These are phyloP conservation scores for Wallacemonas collosoma DNA, from an alignment of 208 protist species.

Conservation along the genomic window DNA sequence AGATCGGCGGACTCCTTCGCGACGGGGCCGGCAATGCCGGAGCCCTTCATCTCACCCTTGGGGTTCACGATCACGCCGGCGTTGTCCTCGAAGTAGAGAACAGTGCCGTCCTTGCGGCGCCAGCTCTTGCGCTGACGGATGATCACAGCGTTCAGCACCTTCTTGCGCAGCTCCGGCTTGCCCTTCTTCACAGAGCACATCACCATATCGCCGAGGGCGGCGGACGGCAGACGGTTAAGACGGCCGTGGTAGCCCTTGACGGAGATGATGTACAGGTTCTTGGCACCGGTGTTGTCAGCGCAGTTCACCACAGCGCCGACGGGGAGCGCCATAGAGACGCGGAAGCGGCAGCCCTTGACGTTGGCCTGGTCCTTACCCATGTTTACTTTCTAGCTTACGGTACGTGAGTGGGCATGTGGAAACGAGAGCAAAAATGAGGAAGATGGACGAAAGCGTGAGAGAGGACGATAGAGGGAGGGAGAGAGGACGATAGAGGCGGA, in stretches of 20 bases:
- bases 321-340: constrained; percentile 98
- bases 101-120: constrained; percentile 98
- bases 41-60: constrained; percentile 99
- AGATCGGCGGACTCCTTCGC: constrained; percentile 99
- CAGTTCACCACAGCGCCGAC: constrained; percentile 99
- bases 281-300: constrained; percentile 99
- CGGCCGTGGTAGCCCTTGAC: constrained; percentile 98
- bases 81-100: constrained; percentile 99
- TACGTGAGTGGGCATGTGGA: constrained; percentile 7
- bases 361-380: constrained; percentile 93
- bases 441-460: neutral
- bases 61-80: constrained; percentile 99
- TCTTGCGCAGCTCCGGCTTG: constrained; percentile 99
- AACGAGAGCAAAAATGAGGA: neutral
- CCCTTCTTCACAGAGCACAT: constrained; percentile 99
- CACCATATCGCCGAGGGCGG: constrained; percentile 98
- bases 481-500: neutral
- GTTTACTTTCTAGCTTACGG: constrained; percentile 38
- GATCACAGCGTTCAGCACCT: constrained; percentile 98
- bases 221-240: constrained; percentile 98
- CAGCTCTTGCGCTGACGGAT: constrained; percentile 99
- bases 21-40: constrained; percentile 99
- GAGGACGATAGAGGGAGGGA: constrained; percentile 6
- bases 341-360: constrained; percentile 97
- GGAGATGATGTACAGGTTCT: constrained; percentile 99